Percentiles rank a stretch among this genome's conserved stretches.
Conservation (phyloP, 352 stramenopile species). For the Pythium chondricola region DNA sequence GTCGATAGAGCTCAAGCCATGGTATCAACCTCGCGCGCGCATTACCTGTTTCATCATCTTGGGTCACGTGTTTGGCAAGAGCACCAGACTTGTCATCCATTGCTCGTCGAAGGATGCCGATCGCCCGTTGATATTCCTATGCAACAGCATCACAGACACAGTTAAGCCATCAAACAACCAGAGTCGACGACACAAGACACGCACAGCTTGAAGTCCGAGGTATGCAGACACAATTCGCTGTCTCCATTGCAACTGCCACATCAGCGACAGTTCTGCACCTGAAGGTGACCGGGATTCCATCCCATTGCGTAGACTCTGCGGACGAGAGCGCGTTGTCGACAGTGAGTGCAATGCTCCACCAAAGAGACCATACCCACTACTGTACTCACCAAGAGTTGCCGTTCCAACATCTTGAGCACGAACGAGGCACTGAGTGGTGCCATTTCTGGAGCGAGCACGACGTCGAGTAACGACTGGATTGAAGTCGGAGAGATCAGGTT, state of each 20-base stretch:
- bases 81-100: slow-evolving; percentile 13
- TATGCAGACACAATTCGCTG: slow-evolving; percentile 56
- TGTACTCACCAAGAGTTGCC: slow-evolving; percentile 8
- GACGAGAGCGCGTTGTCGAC: background rate
- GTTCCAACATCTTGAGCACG: slow-evolving; percentile 48
- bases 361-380: background rate
- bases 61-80: slow-evolving; percentile 9
- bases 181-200: background rate
- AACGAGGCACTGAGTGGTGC: slow-evolving; percentile 43
- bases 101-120: slow-evolving; percentile 3
- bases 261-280: slow-evolving; percentile 46
- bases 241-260: slow-evolving; percentile 68
- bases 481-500: slow-evolving; percentile 54
- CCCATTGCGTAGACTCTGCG: slow-evolving; percentile 46
- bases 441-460: slow-evolving; percentile 62
- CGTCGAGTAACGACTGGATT: slow-evolving; percentile 67
- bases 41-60: slow-evolving; percentile 10
- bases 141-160: background rate
- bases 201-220: slow-evolving; percentile 47
- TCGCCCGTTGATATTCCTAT: slow-evolving; percentile 16
- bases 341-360: no score
- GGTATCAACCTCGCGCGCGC: slow-evolving; percentile 33
- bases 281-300: slow-evolving; percentile 55
- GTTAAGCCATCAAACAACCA: slow-evolving; percentile 7
- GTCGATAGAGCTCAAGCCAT: slow-evolving; percentile 69